Conservation (phyloP, 306 rosid species). For the Echinosophora koreensis region DNA sequence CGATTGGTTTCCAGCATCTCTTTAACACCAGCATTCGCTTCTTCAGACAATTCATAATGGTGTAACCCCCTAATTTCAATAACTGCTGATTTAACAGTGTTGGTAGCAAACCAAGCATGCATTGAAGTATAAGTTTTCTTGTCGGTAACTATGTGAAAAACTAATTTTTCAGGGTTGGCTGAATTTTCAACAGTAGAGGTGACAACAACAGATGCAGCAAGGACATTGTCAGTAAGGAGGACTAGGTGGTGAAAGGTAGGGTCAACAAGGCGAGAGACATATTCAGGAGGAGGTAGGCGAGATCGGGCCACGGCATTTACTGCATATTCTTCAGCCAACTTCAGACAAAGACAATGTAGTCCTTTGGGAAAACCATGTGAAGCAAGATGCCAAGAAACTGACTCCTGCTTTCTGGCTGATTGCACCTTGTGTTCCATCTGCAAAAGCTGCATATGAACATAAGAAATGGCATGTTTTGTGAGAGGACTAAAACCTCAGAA, state of each 20-base stretch:
- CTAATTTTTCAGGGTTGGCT: constrained; percentile 71
- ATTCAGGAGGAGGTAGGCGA: constrained; percentile 79
- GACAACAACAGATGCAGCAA: constrained; percentile 86
- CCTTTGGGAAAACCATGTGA: constrained; percentile 84
- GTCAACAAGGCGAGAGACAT: constrained; percentile 72
- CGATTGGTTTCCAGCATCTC: constrained; percentile 73
- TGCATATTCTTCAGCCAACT: constrained; percentile 83
- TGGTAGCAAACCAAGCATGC: constrained; percentile 91
- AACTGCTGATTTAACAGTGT: constrained; percentile 63
- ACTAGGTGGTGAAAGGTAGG: constrained; percentile 70
- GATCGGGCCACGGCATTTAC: constrained; percentile 78
- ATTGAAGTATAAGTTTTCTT: constrained; percentile 84
- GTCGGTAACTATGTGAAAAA: constrained; percentile 82
- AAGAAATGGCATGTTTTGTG: constrained; percentile 28
- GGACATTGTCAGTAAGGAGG: constrained; percentile 80
- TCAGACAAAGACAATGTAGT: constrained; percentile 80
- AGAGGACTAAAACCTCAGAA: not conserved
- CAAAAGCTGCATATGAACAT: constrained; percentile 59
- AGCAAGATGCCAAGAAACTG: constrained; percentile 82
- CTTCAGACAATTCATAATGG: constrained; percentile 86
- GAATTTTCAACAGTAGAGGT: constrained; percentile 69
- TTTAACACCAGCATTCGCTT: constrained; percentile 63
- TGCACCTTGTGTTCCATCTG: constrained; percentile 82
- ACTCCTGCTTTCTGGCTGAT: constrained; percentile 75
- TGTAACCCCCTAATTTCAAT: constrained; percentile 87